Percentiles rank a stretch among this genome's conserved stretches.
Evolutionary conservation across 106 monocot species (phyloP).

Genomic region (Amphibolis antarctica): DNA sequence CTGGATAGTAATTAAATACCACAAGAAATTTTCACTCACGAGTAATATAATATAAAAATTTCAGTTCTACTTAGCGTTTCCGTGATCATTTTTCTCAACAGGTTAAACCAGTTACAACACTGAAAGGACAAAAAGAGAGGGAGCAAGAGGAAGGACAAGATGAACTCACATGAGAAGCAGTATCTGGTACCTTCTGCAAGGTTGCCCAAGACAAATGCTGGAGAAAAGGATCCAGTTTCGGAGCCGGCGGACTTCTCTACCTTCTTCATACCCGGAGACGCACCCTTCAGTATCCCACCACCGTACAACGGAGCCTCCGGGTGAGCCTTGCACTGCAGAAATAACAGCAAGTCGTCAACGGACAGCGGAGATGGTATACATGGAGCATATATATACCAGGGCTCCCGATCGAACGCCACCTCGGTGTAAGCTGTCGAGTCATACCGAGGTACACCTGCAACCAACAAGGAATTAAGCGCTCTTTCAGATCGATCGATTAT

Average conservation of each 20-base stretch:
- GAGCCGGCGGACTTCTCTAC: conserved; percentile 9
- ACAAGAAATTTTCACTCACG: too few species aligned
- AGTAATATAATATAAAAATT: too few species aligned
- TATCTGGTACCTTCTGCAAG: conserved; percentile 57
- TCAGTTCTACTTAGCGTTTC: too few species aligned
- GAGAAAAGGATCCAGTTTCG: conserved; percentile 36
- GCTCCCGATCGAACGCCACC: conserved; percentile 6
- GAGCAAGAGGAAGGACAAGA: not conserved
- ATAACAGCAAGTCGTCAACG: not conserved
- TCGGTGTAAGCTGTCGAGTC: conserved; percentile 42
- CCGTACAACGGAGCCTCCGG: conserved; percentile 72
- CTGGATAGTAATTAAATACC: too few species aligned
- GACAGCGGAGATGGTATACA: not conserved
- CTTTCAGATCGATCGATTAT: too few species aligned
- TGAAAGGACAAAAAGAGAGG: too few species aligned
- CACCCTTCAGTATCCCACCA: conserved; percentile 48
- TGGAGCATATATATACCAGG: not conserved
- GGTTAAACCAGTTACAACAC: too few species aligned
- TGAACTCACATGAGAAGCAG: conserved; percentile 67
- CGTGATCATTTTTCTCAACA: too few species aligned
- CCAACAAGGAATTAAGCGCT: not conserved
- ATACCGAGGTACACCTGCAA: conserved; percentile 27
- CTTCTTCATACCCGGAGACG: conserved; percentile 2
- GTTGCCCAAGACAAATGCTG: conserved; percentile 47
- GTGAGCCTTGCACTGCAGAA: conserved; percentile 43